A percentile compares a stretch with the other conserved stretches of the same genome.
Evolutionary conservation across 495 filamentous ascomycete genomes (phyloP).

Genomic region (Annulohypoxylon stygium): DNA sequence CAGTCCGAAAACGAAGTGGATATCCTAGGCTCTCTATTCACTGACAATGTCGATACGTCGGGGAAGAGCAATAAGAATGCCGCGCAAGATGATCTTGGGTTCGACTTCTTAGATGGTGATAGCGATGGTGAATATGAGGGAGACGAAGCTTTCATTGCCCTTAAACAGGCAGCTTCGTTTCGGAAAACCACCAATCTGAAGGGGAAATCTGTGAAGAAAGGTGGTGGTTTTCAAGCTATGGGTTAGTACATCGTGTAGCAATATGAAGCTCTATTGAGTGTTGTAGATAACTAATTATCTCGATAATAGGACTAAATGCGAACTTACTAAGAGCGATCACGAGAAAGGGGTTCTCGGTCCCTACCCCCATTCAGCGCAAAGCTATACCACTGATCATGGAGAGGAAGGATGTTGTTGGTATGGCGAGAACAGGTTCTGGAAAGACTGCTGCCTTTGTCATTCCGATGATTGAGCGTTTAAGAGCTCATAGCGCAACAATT

Average conservation of each 20-base stretch:
- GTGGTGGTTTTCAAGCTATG: slow-evolving; percentile 97
- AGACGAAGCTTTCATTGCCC: slow-evolving; percentile 91
- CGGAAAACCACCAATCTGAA: slow-evolving; percentile 85
- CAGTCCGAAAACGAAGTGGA: slow-evolving; percentile 92
- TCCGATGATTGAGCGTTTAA: slow-evolving; percentile 95
- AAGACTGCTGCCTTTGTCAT: slow-evolving; percentile 95
- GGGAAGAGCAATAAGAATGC: slow-evolving; percentile 54
- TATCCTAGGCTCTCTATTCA: slow-evolving; percentile 84
- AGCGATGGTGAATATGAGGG: slow-evolving; percentile 72
- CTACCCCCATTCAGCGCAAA: slow-evolving; percentile 97
- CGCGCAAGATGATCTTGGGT: slow-evolving; percentile 51
- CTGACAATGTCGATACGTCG: slow-evolving; percentile 59
- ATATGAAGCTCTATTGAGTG: slow-evolving; percentile 2
- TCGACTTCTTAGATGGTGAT: slow-evolving; percentile 61
- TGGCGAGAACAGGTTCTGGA: slow-evolving; percentile 96
- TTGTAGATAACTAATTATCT: slow-evolving; percentile 18
- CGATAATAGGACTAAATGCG: slow-evolving; percentile 72
- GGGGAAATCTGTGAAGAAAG: slow-evolving; percentile 88
- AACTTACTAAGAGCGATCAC: slow-evolving; percentile 89
- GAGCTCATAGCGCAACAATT: slow-evolving; percentile 85
- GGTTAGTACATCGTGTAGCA: slow-evolving; percentile 58
- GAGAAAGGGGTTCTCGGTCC: slow-evolving; percentile 92
- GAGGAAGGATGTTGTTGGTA: slow-evolving; percentile 92
- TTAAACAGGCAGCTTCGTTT: slow-evolving; percentile 84
- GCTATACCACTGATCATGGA: slow-evolving; percentile 92